A percentile compares a stretch with the other conserved stretches of the same genome.
Evolutionary conservation across 139 green algal genomes (phyloP).

Genomic region (Chlorella ohadii): DNA sequence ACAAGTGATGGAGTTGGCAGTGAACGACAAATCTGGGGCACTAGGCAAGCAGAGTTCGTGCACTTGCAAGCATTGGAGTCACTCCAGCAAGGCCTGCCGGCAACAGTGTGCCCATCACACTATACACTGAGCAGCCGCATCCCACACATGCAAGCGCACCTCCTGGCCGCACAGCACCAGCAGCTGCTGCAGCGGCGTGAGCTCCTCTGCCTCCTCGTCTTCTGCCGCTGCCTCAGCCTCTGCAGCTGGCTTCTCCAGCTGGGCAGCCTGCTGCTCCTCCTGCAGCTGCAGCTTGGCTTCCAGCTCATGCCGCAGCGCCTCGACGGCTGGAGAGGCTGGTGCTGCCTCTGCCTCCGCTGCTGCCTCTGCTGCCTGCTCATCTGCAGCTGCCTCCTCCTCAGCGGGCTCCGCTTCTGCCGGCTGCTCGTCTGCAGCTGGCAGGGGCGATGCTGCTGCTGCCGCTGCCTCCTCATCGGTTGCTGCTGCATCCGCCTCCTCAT

Average conservation of each 20-base stretch:
- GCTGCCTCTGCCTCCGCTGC: not conserved
- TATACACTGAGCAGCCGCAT: too few relatives aligned
- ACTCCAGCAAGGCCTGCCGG: too few relatives aligned
- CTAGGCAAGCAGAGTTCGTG: too few relatives aligned
- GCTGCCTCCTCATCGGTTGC: not conserved
- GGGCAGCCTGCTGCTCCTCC: conserved; percentile 4
- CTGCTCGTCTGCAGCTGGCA: not conserved
- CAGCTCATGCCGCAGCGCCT: not conserved
- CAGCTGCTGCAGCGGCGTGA: conserved; percentile 71
- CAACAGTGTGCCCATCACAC: too few relatives aligned
- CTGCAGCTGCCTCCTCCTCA: not conserved
- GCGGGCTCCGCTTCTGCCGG: not conserved
- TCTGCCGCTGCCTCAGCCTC: not conserved
- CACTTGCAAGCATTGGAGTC: too few relatives aligned
- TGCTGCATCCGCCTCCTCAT: not conserved
- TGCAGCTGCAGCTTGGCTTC: conserved; percentile 7
- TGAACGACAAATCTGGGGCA: too few relatives aligned
- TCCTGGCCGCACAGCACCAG: conserved; percentile 76
- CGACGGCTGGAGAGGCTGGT: not conserved
- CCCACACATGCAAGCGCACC: conserved; percentile 19
- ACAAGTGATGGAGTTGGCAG: too few relatives aligned
- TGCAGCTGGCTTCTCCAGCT: not conserved
- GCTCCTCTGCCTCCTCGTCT: conserved; percentile 6
- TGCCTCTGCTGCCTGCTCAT: not conserved
- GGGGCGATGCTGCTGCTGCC: not conserved